Conservation (phyloP, 495 filamentous ascomycete genomes). For the Glonium stellatum region DNA sequence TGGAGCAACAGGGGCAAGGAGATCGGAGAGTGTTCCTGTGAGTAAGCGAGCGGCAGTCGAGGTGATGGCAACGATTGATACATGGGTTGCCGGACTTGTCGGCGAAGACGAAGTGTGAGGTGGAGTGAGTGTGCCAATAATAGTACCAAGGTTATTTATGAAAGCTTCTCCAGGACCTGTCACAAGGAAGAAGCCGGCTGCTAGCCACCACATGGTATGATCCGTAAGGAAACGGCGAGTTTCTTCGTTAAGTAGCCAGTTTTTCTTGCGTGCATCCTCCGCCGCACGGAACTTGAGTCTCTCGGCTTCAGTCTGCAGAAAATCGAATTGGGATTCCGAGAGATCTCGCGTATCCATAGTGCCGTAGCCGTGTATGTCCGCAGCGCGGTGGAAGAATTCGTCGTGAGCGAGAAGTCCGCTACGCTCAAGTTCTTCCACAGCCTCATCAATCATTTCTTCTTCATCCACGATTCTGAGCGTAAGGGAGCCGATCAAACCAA, state of each 20-base stretch:
- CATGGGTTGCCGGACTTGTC: constrained; percentile 72
- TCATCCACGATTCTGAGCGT: constrained; percentile 62
- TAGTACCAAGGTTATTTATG: constrained; percentile 92
- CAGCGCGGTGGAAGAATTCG: constrained; percentile 48
- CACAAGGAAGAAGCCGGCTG: constrained; percentile 85
- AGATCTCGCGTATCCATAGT: constrained; percentile 44
- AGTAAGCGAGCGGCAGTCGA: constrained; percentile 83
- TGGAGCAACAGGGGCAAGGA: constrained; percentile 63
- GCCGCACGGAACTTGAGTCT: constrained; percentile 46
- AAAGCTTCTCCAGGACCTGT: constrained; percentile 93
- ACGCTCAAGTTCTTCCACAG: constrained; percentile 71
- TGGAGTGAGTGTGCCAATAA: constrained; percentile 78
- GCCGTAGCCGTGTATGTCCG: constrained; percentile 44
- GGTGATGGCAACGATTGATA: constrained; percentile 82
- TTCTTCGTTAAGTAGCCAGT: constrained; percentile 79
- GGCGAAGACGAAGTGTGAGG: constrained; percentile 41
- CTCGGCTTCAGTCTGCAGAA: constrained; percentile 42
- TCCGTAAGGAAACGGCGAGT: constrained; percentile 77
- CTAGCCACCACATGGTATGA: constrained; percentile 91
- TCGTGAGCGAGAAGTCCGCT: constrained; percentile 75
- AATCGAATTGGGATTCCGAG: constrained; percentile 44
- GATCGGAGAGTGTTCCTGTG: constrained; percentile 78
- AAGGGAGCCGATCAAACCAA: constrained; percentile 69
- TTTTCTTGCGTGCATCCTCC: constrained; percentile 68
- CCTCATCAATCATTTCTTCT: constrained; percentile 74